Conservation (phyloP, 148 eudicot genomes). For the Cornus florida region DNA sequence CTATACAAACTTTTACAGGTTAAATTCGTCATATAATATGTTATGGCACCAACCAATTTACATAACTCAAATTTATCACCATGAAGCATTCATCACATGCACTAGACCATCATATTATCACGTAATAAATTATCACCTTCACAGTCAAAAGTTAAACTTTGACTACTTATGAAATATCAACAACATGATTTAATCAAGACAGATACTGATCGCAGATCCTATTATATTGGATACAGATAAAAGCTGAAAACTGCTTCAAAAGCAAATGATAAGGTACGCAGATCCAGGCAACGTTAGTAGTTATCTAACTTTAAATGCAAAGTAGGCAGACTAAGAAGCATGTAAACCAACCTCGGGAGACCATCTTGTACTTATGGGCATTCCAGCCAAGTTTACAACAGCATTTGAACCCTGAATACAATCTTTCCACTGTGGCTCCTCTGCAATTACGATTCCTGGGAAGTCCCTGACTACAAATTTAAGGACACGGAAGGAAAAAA, state of each 20-base stretch:
- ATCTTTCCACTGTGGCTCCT: constrained; percentile 83
- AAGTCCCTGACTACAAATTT: constrained; percentile 58
- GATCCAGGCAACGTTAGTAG: not conserved
- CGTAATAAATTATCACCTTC: not conserved
- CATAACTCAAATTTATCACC: too few relatives aligned
- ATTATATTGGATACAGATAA: not conserved
- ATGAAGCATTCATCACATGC: not conserved
- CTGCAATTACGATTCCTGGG: constrained; percentile 88
- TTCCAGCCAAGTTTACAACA: constrained; percentile 92
- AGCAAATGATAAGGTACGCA: not conserved
- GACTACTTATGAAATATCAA: not conserved
- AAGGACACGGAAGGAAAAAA: constrained; percentile 6
- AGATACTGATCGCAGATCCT: not conserved
- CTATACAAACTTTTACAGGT: too few relatives aligned
- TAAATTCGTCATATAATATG: too few relatives aligned
- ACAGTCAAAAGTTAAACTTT: not conserved
- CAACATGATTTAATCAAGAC: not conserved
- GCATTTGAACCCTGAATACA: constrained; percentile 85
- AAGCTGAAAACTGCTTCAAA: not conserved
- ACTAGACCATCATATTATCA: not conserved
- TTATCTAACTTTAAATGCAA: constrained; percentile 2
- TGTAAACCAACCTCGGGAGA: constrained; percentile 73
- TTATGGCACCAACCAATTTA: too few relatives aligned
- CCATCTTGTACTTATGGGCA: constrained; percentile 99
- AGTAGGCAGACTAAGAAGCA: not conserved